These are phyloP conservation scores for Gaeumannomyces sp. DNA, from an alignment of 2,329 filamentous ascomycete species.

Conservation along the genomic window DNA sequence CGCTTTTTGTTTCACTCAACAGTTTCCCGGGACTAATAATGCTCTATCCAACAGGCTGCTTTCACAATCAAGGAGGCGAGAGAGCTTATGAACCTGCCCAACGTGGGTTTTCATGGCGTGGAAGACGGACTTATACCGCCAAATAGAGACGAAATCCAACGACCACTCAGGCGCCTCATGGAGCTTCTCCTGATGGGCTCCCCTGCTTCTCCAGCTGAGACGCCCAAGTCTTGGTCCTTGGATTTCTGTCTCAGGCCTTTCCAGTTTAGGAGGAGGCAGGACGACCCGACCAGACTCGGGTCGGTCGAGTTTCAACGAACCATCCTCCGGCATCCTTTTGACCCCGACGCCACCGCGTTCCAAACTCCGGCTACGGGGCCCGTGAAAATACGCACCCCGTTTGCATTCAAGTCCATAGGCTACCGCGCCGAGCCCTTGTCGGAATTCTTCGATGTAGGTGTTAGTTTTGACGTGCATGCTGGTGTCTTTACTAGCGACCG, in stretches of 20 bases:
- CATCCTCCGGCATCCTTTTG: conserved; percentile 48
- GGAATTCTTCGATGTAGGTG: conserved; percentile 65
- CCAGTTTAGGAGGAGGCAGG: conserved; percentile 51
- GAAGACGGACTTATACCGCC: conserved; percentile 60
- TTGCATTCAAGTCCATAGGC: conserved; percentile 91
- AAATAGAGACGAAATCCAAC: conserved; percentile 62
- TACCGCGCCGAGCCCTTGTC: conserved; percentile 77
- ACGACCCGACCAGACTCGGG: conserved; percentile 45
- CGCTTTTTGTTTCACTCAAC: neutral
- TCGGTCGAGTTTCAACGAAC: conserved; percentile 63
- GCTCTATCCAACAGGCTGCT: conserved; percentile 55
- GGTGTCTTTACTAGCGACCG: conserved; percentile 82
- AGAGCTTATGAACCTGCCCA: conserved; percentile 73
- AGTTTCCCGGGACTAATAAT: neutral
- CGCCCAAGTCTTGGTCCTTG: conserved; percentile 70
- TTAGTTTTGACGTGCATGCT: conserved; percentile 68
- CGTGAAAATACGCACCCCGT: conserved; percentile 52
- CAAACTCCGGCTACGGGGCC: conserved; percentile 41
- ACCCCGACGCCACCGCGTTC: conserved; percentile 40
- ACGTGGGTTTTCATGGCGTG: conserved; percentile 66
- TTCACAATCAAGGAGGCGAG: conserved; percentile 94
- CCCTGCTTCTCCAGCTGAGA: conserved; percentile 36
- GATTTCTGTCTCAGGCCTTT: conserved; percentile 78
- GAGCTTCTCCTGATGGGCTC: conserved; percentile 77
- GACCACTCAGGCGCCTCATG: conserved; percentile 70